Evolutionary conservation across 106 monocot genomes (phyloP).

Genomic region (Acanthochlamys bracteata): DNA sequence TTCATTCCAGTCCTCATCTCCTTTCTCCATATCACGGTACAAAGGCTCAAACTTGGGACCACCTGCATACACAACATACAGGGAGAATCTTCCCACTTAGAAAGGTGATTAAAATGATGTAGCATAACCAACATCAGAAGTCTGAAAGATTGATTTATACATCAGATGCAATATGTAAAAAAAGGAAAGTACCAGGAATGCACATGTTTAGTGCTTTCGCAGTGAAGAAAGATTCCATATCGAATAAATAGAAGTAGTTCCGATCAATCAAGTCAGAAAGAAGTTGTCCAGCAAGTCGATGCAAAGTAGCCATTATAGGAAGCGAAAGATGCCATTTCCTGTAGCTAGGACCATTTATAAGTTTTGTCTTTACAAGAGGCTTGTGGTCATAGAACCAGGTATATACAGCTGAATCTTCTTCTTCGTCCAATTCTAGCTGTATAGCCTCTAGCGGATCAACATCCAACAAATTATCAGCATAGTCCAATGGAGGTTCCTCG

Average conservation of each 20-base stretch:
- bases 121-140: neutral
- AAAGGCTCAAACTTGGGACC: slow-evolving; percentile 98
- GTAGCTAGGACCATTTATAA: slow-evolving; percentile 97
- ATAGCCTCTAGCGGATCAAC: slow-evolving; percentile 98
- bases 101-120: neutral
- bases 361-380: slow-evolving; percentile 94
- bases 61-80: slow-evolving; percentile 30
- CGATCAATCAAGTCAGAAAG: slow-evolving; percentile 89
- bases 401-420: slow-evolving; percentile 98
- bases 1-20: slow-evolving; percentile 99
- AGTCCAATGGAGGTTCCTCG: slow-evolving; percentile 96
- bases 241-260: slow-evolving; percentile 97
- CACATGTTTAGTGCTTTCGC: slow-evolving; percentile 99
- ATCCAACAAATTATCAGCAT: slow-evolving; percentile 96
- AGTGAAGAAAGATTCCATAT: slow-evolving; percentile 98
- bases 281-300: slow-evolving; percentile 90
- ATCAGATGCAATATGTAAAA: neutral
- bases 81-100: neutral
- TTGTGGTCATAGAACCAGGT: slow-evolving; percentile 99
- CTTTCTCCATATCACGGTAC: slow-evolving; percentile 99
- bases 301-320: slow-evolving; percentile 97
- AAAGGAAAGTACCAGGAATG: slow-evolving; percentile 63
- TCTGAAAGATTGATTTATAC: neutral
- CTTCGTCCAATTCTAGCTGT: slow-evolving; percentile 89
- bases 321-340: slow-evolving; percentile 98